These are phyloP conservation scores for Candida ficus DNA, from an alignment of 805 yeast genomes.

Conservation along the genomic window DNA sequence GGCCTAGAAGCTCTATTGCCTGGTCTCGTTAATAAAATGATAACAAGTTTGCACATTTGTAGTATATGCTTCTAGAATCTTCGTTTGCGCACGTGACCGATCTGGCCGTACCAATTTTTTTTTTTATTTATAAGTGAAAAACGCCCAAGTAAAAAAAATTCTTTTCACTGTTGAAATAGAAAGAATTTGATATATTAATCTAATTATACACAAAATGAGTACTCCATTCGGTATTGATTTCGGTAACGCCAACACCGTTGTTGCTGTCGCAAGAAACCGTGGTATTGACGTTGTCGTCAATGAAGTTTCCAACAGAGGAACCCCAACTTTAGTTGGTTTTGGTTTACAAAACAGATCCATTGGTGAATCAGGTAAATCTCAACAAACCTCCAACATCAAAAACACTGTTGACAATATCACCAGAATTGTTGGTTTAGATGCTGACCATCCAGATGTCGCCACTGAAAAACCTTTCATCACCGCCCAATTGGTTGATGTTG, in stretches of 20 bases:
- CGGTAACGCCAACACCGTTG: constrained; percentile 90
- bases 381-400: constrained; percentile 93
- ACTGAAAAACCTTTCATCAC: constrained; percentile 72
- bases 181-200: not conserved
- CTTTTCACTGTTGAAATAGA: not conserved
- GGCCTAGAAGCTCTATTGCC: constrained; percentile 59
- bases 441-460: constrained; percentile 70
- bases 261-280: constrained; percentile 96
- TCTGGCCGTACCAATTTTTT: constrained; percentile 2
- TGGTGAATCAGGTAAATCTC: constrained; percentile 95
- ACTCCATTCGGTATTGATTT: constrained; percentile 97
- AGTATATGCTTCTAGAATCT: constrained; percentile 9
- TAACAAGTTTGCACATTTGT: too few species aligned
- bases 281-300: constrained; percentile 98
- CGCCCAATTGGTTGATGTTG: constrained; percentile 63
- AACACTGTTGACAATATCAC: constrained; percentile 94
- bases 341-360: constrained; percentile 84
- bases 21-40: constrained; percentile 23
- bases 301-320: constrained; percentile 96
- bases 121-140: not conserved
- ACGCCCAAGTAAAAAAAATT: constrained; percentile 2
- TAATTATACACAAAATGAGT: constrained; percentile 51
- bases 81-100: constrained; percentile 1
- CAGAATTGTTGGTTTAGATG: constrained; percentile 81
- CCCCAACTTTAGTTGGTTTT: constrained; percentile 90